Conservation (phyloP, 208 protist species). For the Leishmania arabica region DNA sequence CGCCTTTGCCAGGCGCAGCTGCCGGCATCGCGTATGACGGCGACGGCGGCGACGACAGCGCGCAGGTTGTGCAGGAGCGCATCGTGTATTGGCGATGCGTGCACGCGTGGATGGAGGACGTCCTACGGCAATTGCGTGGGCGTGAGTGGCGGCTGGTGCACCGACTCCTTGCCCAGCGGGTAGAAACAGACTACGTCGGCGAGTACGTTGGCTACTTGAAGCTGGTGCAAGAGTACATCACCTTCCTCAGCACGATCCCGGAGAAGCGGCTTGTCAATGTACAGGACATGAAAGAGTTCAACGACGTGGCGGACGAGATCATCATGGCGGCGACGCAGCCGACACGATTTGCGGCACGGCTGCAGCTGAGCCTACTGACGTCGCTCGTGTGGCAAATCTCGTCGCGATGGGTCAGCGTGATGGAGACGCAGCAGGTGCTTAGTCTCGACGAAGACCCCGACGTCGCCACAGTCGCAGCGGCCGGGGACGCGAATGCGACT, state of each 20-base stretch:
- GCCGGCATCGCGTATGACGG: constrained; percentile 5
- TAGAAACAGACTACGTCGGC: constrained; percentile 69
- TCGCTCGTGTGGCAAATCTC: constrained; percentile 52
- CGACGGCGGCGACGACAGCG: constrained; percentile 24
- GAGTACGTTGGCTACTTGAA: constrained; percentile 70
- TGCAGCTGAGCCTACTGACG: constrained; percentile 54
- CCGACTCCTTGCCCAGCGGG: constrained; percentile 63
- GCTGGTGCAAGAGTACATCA: constrained; percentile 68
- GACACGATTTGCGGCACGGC: constrained; percentile 48
- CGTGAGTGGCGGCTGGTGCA: constrained; percentile 87
- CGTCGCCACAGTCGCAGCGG: constrained; percentile 1
- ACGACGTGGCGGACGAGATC: constrained; percentile 39
- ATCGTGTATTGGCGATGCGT: constrained; percentile 78
- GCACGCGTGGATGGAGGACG: constrained; percentile 71
- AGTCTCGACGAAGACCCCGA: constrained; percentile 33
- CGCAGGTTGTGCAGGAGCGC: constrained; percentile 50
- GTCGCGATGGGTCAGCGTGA: constrained; percentile 49
- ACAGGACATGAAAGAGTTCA: constrained; percentile 27
- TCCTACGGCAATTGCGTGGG: constrained; percentile 65
- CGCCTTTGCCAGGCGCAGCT: not conserved
- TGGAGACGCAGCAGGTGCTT: constrained; percentile 42
- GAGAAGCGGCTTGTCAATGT: constrained; percentile 49
- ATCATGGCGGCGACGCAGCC: constrained; percentile 43
- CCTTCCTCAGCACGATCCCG: constrained; percentile 62
- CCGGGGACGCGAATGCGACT: not conserved